Conservation (phyloP, 164 flowering plant species). For the Echeveria elegans region DNA sequence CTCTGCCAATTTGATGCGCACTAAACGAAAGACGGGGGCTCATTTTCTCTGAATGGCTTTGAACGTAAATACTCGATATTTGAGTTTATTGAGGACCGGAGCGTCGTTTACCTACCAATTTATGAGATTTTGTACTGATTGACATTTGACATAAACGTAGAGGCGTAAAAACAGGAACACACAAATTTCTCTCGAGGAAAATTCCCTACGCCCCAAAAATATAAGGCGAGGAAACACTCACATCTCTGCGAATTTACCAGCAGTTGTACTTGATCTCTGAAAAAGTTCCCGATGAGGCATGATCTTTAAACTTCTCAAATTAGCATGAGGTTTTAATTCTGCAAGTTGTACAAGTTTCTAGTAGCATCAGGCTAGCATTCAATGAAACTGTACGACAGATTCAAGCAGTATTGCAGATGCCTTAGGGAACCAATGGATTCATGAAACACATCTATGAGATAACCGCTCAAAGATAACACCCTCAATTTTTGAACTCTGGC, state of each 20-base stretch:
- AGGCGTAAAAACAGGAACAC: not conserved
- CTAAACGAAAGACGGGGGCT: too few species aligned
- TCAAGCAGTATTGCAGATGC: slow-evolving; percentile 12
- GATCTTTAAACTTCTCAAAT: slow-evolving; percentile 7
- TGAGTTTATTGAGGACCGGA: not conserved
- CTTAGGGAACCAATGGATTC: slow-evolving; percentile 9
- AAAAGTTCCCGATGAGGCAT: too few species aligned
- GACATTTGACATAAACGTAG: not conserved
- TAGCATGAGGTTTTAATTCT: slow-evolving; percentile 17
- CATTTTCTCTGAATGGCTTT: too few species aligned
- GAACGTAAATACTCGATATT: too few species aligned
- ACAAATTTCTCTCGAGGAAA: slow-evolving; percentile 7
- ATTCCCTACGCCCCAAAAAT: slow-evolving; percentile 15
- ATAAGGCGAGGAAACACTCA: too few species aligned
- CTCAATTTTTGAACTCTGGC: slow-evolving; percentile 1
- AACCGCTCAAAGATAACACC: slow-evolving; percentile 11
- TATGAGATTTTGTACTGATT: not conserved
- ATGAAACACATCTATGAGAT: not conserved
- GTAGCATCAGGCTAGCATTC: slow-evolving; percentile 1
- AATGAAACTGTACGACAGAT: slow-evolving; percentile 8
- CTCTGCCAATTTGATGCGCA: too few species aligned
- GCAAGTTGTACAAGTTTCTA: slow-evolving; percentile 5
- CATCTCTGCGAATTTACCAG: too few species aligned
- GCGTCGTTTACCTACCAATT: not conserved
- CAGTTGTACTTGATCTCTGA: too few species aligned